Evolutionary conservation across 106 monocot species (phyloP).

Genomic region (Acorus gramineus): DNA sequence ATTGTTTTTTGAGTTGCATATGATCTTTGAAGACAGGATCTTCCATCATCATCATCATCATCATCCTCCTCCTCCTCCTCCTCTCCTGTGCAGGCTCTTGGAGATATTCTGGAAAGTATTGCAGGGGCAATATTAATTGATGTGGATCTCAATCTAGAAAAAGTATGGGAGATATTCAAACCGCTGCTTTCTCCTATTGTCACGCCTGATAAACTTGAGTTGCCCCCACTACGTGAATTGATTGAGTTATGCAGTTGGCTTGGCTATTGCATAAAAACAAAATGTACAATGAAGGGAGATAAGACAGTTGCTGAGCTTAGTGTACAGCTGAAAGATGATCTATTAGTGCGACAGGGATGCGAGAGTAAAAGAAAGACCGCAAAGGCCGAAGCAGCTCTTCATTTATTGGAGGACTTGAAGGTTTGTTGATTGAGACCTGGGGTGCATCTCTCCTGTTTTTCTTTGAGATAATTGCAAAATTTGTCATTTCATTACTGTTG

Average conservation of each 20-base stretch:
- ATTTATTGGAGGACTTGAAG: constrained; percentile 72
- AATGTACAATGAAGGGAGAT: constrained; percentile 34
- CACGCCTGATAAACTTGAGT: constrained; percentile 69
- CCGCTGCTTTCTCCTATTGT: constrained; percentile 80
- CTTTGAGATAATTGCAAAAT: not conserved
- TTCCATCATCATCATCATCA: too few relatives aligned
- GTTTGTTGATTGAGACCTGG: constrained; percentile 19
- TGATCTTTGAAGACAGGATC: not conserved
- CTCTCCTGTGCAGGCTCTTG: constrained; percentile 54
- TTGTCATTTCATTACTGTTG: too few relatives aligned
- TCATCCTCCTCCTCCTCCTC: not conserved
- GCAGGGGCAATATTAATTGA: constrained; percentile 81
- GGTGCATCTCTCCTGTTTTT: not conserved
- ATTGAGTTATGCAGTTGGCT: constrained; percentile 45
- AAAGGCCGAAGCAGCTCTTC: constrained; percentile 65
- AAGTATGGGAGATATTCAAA: constrained; percentile 67
- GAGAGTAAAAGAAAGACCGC: constrained; percentile 52
- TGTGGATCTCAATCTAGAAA: constrained; percentile 41
- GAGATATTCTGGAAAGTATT: constrained; percentile 91
- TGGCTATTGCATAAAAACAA: constrained; percentile 55
- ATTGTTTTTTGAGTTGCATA: not conserved
- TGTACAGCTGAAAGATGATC: constrained; percentile 56
- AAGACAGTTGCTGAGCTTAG: constrained; percentile 32
- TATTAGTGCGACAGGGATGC: constrained; percentile 34
- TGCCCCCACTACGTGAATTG: constrained; percentile 60